Evolutionary conservation across 2,329 filamentous ascomycete species (phyloP).

Genomic region (Alternaria ethzedia): DNA sequence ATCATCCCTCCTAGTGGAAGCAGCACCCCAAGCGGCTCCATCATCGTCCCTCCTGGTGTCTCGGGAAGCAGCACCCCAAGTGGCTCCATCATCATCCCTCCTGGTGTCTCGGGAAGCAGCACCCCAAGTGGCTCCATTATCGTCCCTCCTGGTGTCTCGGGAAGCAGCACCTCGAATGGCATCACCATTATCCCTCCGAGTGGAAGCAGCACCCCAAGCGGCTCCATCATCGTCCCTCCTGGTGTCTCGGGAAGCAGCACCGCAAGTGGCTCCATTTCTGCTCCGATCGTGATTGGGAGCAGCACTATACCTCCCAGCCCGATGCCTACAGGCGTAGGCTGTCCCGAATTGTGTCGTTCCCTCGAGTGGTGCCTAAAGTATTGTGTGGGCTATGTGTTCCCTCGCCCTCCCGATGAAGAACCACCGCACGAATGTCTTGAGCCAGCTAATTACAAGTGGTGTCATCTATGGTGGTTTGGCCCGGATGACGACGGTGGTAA

Average conservation of each 20-base stretch:
- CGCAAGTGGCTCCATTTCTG: not conserved
- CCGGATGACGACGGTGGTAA: not conserved
- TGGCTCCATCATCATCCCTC: not conserved
- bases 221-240: not conserved
- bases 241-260: not conserved
- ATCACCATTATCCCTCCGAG: too few relatives aligned
- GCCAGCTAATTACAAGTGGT: conserved; percentile 8
- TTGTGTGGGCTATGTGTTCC: not conserved
- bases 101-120: not conserved
- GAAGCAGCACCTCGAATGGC: not conserved
- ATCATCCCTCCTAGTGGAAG: not conserved
- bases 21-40: not conserved
- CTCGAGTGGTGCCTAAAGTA: conserved; percentile 8
- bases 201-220: too few relatives aligned
- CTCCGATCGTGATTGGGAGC: not conserved
- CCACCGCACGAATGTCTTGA: conserved; percentile 15
- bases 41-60: not conserved
- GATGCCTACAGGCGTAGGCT: not conserved
- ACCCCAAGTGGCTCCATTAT: not conserved
- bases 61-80: not conserved
- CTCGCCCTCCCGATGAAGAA: not conserved
- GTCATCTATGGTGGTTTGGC: conserved; percentile 12
- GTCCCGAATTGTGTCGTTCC: conserved; percentile 2
- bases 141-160: not conserved
- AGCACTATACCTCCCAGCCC: not conserved